phyloP scores from a whole-genome alignment of 2,329 filamentous ascomycete species.

The Cytospora chrysosperma region DNA sequence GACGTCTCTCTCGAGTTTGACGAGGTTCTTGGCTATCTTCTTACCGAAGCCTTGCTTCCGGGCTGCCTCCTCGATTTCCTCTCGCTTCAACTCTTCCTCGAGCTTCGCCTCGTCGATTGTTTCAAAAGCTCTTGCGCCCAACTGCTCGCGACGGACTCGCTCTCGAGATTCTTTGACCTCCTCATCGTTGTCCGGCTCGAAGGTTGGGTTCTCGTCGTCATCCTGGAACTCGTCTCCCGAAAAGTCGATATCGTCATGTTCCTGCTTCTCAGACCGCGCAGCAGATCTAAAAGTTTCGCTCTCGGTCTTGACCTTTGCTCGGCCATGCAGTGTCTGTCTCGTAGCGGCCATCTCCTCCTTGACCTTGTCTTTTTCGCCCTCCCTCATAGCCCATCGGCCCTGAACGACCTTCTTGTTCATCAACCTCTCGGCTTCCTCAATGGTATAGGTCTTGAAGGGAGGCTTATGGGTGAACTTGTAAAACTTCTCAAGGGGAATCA shows the following conservation, averaged over 20 bases:
- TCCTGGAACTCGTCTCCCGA: constrained; percentile 78
- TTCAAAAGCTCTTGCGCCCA: constrained; percentile 83
- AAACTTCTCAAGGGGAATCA: constrained; percentile 94
- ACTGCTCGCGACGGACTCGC: constrained; percentile 73
- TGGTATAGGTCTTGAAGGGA: constrained; percentile 71
- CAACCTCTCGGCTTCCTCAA: constrained; percentile 81
- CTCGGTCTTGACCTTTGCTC: constrained; percentile 66
- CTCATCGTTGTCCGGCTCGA: constrained; percentile 79
- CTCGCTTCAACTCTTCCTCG: constrained; percentile 70
- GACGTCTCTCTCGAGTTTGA: constrained; percentile 81
- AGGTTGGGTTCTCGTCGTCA: constrained; percentile 75
- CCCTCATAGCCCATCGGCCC: constrained; percentile 77
- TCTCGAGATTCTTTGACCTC: constrained; percentile 71
- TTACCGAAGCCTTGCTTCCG: constrained; percentile 69
- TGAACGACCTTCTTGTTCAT: constrained; percentile 78
- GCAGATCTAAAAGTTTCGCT: constrained; percentile 61
- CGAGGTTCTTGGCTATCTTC: constrained; percentile 73
- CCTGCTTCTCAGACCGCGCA: constrained; percentile 62
- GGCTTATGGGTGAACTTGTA: constrained; percentile 85
- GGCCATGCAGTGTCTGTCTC: constrained; percentile 48
- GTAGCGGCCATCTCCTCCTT: constrained; percentile 64
- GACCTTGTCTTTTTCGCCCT: constrained; percentile 57
- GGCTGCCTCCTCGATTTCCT: constrained; percentile 66
- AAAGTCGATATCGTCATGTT: constrained; percentile 69
- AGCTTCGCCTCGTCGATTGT: constrained; percentile 68